Percentiles rank a stretch among this genome's conserved stretches.
These are phyloP conservation scores for Xylaria arbuscula DNA, from an alignment of 2,329 filamentous ascomycete genomes.

Conservation along the genomic window DNA sequence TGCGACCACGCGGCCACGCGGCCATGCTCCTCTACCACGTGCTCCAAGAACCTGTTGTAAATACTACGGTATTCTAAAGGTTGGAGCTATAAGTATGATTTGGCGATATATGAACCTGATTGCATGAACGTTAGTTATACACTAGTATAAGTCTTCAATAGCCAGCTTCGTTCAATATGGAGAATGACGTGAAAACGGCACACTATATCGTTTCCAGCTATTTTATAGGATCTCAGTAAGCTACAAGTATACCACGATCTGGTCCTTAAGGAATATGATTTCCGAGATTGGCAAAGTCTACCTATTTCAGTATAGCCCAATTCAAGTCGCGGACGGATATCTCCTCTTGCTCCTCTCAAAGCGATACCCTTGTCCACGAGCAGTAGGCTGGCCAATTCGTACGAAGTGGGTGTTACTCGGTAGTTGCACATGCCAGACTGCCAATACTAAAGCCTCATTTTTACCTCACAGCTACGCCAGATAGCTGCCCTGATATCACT, in stretches of 20 bases:
- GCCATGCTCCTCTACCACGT: not conserved
- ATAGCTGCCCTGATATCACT: not conserved
- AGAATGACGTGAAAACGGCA: not conserved
- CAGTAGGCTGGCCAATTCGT: not conserved
- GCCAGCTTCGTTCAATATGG: not conserved
- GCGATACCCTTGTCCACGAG: not conserved
- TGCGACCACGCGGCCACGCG: not conserved
- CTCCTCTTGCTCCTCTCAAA: not conserved
- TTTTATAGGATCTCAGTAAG: not conserved
- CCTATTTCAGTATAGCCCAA: conserved; percentile 8
- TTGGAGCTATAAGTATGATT: not conserved
- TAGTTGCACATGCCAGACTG: not conserved
- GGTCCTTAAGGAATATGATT: conserved; percentile 1
- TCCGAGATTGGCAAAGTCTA: not conserved
- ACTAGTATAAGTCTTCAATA: not conserved
- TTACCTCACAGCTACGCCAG: not conserved
- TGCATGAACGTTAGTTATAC: too few species aligned
- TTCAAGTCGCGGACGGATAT: not conserved
- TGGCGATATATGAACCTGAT: not conserved
- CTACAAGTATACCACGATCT: not conserved
- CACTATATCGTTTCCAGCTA: not conserved
- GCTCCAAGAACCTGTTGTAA: not conserved
- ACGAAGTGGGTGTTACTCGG: not conserved
- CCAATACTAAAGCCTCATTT: not conserved
- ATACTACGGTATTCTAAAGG: not conserved